These are phyloP conservation scores for Penicillium sp. DNA, from an alignment of 2,329 filamentous ascomycete species.

Conservation along the genomic window DNA sequence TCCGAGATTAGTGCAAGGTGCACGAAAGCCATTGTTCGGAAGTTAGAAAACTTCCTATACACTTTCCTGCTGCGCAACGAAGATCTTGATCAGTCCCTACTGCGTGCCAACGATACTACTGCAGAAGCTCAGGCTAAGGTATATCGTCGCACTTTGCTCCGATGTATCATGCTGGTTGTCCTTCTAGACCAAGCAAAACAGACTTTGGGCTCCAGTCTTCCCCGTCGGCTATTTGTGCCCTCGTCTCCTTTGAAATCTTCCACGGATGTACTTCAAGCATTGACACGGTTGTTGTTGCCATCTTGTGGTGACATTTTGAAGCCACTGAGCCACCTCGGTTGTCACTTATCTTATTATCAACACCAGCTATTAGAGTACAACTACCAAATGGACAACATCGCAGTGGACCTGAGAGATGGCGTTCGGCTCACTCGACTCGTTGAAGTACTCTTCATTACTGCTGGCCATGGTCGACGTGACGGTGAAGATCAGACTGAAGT, in stretches of 20 bases:
- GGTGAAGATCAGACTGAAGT: conserved; percentile 46
- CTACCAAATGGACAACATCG: conserved; percentile 61
- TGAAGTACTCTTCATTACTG: conserved; percentile 56
- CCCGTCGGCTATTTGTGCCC: conserved; percentile 52
- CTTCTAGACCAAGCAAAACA: conserved; percentile 59
- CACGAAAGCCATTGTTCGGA: conserved; percentile 34
- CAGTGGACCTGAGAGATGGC: conserved; percentile 63
- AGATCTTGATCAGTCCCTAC: conserved; percentile 43
- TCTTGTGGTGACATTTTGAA: conserved; percentile 60
- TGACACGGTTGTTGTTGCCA: conserved; percentile 58
- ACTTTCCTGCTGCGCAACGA: conserved; percentile 60
- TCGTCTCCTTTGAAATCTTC: conserved; percentile 60
- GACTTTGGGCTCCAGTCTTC: conserved; percentile 31
- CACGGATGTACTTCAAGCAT: conserved; percentile 51
- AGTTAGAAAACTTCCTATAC: conserved; percentile 56
- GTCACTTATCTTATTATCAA: conserved; percentile 56
- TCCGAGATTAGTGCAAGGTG: not conserved
- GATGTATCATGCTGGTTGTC: conserved; percentile 61
- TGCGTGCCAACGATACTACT: conserved; percentile 31
- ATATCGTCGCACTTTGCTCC: conserved; percentile 58
- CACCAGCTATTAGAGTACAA: conserved; percentile 60
- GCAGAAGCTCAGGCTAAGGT: conserved; percentile 48
- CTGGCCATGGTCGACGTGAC: conserved; percentile 29
- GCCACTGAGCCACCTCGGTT: conserved; percentile 58
- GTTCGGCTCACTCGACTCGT: conserved; percentile 61